Conservation (phyloP, 768 basidiomycete species). For the Suillus bovinus region DNA sequence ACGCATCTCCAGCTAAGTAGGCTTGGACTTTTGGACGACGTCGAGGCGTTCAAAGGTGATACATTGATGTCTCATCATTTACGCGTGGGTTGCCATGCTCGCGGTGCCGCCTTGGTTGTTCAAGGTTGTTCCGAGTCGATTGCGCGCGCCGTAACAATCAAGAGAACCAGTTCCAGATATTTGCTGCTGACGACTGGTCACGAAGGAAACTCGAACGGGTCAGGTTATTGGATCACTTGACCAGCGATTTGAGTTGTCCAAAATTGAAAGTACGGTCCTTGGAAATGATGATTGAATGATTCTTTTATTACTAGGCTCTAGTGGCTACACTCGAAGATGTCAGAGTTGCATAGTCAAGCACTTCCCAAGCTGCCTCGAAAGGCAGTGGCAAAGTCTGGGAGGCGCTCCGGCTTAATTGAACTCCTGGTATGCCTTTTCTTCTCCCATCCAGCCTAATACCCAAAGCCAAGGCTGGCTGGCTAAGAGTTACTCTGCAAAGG, state of each 20-base stretch:
- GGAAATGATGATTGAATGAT: neutral
- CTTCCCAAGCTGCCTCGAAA: conserved; percentile 44
- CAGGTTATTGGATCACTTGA: neutral
- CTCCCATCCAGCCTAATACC: conserved; percentile 57
- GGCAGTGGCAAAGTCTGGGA: conserved; percentile 42
- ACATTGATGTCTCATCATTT: neutral
- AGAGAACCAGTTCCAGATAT: neutral
- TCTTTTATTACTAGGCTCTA: neutral
- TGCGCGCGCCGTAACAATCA: neutral
- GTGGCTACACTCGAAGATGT: conserved; percentile 37
- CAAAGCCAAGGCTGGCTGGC: conserved; percentile 41
- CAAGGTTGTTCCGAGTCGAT: neutral
- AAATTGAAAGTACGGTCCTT: neutral
- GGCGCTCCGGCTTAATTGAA: conserved; percentile 84
- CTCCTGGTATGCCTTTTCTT: conserved; percentile 37
- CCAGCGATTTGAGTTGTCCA: neutral
- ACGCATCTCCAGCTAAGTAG: neutral
- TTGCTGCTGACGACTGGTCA: neutral
- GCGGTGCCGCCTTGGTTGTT: neutral
- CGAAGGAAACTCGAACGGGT: neutral
- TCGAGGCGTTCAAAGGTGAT: neutral
- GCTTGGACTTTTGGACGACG: neutral
- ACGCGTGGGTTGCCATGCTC: neutral
- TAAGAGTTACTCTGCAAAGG: conserved; percentile 54
- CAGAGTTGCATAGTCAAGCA: conserved; percentile 77